Conservation (phyloP, 345 rosid species). For the Pelargonium nanum region DNA sequence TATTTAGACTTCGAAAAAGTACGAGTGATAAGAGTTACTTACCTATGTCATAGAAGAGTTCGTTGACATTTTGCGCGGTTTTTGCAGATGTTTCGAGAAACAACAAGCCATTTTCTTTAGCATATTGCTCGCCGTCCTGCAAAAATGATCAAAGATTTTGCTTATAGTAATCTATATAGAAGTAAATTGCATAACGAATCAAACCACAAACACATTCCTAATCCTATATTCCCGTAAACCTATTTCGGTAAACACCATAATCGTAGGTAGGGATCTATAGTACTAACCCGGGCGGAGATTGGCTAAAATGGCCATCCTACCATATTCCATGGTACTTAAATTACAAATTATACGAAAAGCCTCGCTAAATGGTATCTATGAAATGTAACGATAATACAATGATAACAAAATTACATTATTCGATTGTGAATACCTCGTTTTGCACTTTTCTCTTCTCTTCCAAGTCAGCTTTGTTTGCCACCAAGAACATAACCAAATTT, state of each 20-base stretch:
- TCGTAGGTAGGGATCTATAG: too few relatives aligned
- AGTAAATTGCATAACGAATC: too few relatives aligned
- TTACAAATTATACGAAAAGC: too few relatives aligned
- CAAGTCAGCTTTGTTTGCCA: slow-evolving; percentile 67
- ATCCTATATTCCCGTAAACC: too few relatives aligned
- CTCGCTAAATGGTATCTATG: not conserved
- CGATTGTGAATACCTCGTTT: slow-evolving; percentile 32
- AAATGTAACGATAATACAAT: too few relatives aligned
- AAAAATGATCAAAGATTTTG: slow-evolving; percentile 6
- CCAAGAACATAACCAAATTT: slow-evolving; percentile 54
- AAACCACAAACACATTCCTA: too few relatives aligned
- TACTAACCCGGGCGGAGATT: too few relatives aligned
- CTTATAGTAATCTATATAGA: too few relatives aligned
- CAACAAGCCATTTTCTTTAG: slow-evolving; percentile 48
- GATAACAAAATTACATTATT: not conserved
- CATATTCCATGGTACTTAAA: too few relatives aligned
- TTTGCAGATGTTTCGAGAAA: slow-evolving; percentile 71
- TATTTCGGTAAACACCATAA: too few relatives aligned
- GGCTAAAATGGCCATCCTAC: too few relatives aligned
- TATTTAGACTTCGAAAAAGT: too few relatives aligned
- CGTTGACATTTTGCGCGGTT: slow-evolving; percentile 60
- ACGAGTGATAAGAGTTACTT: not conserved
- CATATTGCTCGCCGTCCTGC: slow-evolving; percentile 64
- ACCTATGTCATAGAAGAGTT: slow-evolving; percentile 74
- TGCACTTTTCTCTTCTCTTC: slow-evolving; percentile 54